Percentiles rank a stretch among this genome's conserved stretches.
phyloP scores from a whole-genome alignment of 345 rosid genomes.

The Eucalyptus regnans region DNA sequence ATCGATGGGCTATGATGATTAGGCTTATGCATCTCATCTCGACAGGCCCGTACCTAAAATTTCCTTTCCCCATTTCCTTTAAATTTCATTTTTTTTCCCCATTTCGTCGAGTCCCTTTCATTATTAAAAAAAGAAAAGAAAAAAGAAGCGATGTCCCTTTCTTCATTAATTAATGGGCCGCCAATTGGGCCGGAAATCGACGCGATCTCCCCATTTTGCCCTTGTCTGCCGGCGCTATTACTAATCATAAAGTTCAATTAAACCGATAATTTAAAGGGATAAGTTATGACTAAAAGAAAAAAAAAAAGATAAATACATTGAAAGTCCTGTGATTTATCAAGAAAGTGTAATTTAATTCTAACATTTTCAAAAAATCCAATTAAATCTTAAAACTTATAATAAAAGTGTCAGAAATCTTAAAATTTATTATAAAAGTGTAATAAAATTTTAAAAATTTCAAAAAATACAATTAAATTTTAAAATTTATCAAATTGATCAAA shows the following conservation, averaged over 20 bases:
- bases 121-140: background rate
- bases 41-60: background rate
- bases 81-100: background rate
- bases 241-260: background rate
- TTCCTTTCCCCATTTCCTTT: background rate
- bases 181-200: background rate
- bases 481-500: too few species aligned
- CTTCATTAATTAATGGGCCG: background rate
- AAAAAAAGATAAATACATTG: too few species aligned
- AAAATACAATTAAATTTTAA: too few species aligned
- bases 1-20: background rate
- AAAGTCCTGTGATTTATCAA: too few species aligned
- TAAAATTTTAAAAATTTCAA: too few species aligned
- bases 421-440: rapidly evolving
- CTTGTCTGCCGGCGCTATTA: background rate
- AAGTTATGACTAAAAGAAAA: too few species aligned
- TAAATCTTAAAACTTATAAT: too few species aligned
- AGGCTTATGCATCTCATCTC: background rate
- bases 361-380: too few species aligned
- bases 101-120: background rate
- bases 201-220: background rate
- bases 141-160: background rate
- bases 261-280: background rate
- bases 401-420: rapidly evolving
- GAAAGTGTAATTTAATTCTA: too few species aligned